Conservation (phyloP, 2,329 filamentous ascomycete species). For the Tolypocladium pustulatum region DNA sequence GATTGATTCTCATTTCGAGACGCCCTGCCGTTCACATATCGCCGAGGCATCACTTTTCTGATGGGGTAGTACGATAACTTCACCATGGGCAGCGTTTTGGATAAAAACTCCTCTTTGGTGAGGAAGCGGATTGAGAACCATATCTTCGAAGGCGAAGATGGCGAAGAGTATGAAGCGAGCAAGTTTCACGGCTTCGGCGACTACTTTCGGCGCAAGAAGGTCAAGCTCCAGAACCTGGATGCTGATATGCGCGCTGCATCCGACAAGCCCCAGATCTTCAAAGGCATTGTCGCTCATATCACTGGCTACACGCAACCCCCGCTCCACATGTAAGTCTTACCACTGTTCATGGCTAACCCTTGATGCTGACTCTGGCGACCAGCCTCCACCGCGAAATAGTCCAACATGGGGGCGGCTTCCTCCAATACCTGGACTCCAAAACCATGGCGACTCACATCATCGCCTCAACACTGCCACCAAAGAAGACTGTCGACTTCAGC, state of each 20-base stretch:
- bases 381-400: slow-evolving; percentile 77
- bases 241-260: slow-evolving; percentile 60
- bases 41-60: not conserved
- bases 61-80: too few relatives aligned
- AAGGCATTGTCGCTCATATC: slow-evolving; percentile 80
- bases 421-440: slow-evolving; percentile 92
- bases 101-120: slow-evolving; percentile 52
- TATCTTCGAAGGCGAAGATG: slow-evolving; percentile 68
- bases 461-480: slow-evolving; percentile 78
- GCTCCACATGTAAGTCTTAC: slow-evolving; percentile 54
- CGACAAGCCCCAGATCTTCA: slow-evolving; percentile 77
- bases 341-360: not conserved
- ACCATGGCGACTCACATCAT: slow-evolving; percentile 95
- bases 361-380: not conserved
- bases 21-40: not conserved
- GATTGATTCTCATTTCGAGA: not conserved
- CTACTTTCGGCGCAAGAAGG: slow-evolving; percentile 91
- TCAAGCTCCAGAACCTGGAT: slow-evolving; percentile 94
- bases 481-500: slow-evolving; percentile 82
- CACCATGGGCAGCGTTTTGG: slow-evolving; percentile 49
- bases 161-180: slow-evolving; percentile 84
- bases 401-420: slow-evolving; percentile 83
- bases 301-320: slow-evolving; percentile 95
- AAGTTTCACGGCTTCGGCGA: slow-evolving; percentile 82
- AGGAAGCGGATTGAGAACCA: slow-evolving; percentile 54